These are phyloP conservation scores for Aspergillus sp. DNA, from an alignment of 2,329 filamentous ascomycete species.

Conservation along the genomic window DNA sequence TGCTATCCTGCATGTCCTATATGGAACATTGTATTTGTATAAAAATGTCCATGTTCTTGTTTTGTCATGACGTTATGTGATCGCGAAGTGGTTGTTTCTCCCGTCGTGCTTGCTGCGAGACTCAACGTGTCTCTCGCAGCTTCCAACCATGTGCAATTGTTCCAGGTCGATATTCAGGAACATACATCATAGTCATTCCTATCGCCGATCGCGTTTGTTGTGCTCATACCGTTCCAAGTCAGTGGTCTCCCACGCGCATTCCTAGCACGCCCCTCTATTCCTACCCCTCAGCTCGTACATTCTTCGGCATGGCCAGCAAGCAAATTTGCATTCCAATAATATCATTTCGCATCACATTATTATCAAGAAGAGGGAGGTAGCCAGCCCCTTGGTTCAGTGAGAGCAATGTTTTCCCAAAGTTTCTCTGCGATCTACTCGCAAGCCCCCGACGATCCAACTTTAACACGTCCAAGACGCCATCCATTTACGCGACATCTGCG, in stretches of 20 bases:
- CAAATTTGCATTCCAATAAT: constrained; percentile 14
- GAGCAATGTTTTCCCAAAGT: no score
- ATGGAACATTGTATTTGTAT: no score
- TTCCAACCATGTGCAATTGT: background rate
- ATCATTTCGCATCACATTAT: constrained; percentile 9
- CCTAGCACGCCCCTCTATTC: constrained; percentile 1
- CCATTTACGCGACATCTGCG: no score
- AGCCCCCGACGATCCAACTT: no score
- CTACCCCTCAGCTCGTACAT: constrained; percentile 10
- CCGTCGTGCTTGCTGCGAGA: background rate
- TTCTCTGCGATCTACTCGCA: no score
- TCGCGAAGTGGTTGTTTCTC: background rate
- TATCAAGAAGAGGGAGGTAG: background rate
- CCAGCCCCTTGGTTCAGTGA: no score
- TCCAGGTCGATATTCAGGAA: no score
- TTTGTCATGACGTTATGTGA: background rate
- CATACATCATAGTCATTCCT: no score
- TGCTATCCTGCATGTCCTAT: no score
- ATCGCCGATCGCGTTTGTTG: no score
- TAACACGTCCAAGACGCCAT: no score
- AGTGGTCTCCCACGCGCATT: constrained; percentile 9
- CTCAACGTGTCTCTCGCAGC: background rate
- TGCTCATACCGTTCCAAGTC: constrained; percentile 14
- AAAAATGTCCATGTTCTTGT: no score
- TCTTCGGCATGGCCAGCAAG: constrained; percentile 12